Conservation (phyloP, 1,139 yeast genomes). For the Pichia sp. region DNA sequence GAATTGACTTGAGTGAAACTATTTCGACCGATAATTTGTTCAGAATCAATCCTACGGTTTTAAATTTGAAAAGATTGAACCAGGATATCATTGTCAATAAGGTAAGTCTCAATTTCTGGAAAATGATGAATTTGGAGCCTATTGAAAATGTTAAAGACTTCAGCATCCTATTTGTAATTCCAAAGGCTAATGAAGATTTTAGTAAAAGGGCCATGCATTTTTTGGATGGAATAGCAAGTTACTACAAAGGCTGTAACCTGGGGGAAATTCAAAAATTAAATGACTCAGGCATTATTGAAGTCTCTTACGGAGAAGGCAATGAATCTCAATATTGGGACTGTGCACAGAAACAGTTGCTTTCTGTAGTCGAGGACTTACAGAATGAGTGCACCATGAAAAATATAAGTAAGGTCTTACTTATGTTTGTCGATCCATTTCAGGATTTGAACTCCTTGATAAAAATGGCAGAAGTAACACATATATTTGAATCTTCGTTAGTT, state of each 20-base stretch:
- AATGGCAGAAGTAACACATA: constrained; percentile 46
- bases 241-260: constrained; percentile 46
- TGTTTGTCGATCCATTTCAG: constrained; percentile 45
- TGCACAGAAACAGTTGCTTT: constrained; percentile 28
- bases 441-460: constrained; percentile 45
- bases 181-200: constrained; percentile 26
- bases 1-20: constrained; percentile 1
- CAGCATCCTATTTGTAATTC: constrained; percentile 47
- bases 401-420: constrained; percentile 43
- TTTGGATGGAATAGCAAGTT: constrained; percentile 39
- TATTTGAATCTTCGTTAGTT: constrained; percentile 42
- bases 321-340: constrained; percentile 35
- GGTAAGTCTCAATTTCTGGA: constrained; percentile 48
- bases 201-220: constrained; percentile 35
- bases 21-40: constrained; percentile 28
- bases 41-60: constrained; percentile 33
- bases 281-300: constrained; percentile 23
- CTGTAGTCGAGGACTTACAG: constrained; percentile 34
- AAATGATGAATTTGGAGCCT: constrained; percentile 53
- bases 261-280: constrained; percentile 35
- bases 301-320: constrained; percentile 33
- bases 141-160: constrained; percentile 47
- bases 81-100: constrained; percentile 35
- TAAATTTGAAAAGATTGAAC: constrained; percentile 33
- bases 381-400: constrained; percentile 35